These are phyloP conservation scores for Dryas drummondii DNA, from an alignment of 306 rosid genomes.

Conservation along the genomic window DNA sequence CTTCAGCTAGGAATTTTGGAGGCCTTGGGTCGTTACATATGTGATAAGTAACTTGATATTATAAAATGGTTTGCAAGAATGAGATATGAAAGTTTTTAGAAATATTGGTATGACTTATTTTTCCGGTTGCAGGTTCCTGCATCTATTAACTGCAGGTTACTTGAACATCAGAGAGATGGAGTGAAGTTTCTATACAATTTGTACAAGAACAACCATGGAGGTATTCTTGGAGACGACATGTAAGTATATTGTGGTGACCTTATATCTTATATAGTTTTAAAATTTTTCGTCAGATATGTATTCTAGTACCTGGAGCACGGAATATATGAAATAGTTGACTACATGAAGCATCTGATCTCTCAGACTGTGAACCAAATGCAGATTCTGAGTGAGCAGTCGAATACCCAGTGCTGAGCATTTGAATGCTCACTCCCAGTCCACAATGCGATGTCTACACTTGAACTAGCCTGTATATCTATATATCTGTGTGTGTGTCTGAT, in stretches of 20 bases:
- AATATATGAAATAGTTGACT: background rate
- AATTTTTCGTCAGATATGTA: background rate
- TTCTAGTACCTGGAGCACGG: no score
- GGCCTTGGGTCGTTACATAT: no score
- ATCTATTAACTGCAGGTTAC: conserved; percentile 86
- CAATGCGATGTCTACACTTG: no score
- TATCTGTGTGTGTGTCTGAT: no score
- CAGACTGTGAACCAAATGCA: background rate
- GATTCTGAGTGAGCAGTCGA: no score
- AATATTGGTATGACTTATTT: background rate
- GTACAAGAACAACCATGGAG: conserved; percentile 86
- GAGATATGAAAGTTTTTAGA: background rate
- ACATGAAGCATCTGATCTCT: background rate
- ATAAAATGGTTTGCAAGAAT: background rate
- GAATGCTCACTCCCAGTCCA: no score
- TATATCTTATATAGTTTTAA: background rate
- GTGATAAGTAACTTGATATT: background rate
- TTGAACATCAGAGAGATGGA: conserved; percentile 86
- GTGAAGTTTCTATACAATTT: conserved; percentile 70
- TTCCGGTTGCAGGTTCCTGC: conserved; percentile 71
- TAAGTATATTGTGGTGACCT: conserved; percentile 31
- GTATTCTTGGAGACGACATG: conserved; percentile 99
- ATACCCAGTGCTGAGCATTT: no score
- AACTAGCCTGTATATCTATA: no score
- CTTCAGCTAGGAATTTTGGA: no score